Percentiles rank a stretch among this genome's conserved stretches.
Evolutionary conservation across 2,329 filamentous ascomycete genomes (phyloP).

Genomic region (Bipolaris sorokiniana): DNA sequence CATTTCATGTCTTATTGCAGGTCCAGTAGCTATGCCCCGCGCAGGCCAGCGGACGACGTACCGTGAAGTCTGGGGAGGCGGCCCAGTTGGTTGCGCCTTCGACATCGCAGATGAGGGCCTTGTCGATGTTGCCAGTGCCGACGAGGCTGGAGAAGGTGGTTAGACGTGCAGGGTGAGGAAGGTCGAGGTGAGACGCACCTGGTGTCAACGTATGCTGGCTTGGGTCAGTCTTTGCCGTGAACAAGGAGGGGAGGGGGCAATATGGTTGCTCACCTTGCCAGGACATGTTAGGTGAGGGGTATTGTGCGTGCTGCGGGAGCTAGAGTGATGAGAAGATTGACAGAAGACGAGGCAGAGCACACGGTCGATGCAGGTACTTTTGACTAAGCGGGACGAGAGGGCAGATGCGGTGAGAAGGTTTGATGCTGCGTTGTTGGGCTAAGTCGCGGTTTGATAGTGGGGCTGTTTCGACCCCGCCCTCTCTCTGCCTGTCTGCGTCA

Average conservation of each 20-base stretch:
- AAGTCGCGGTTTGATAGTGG: slow-evolving; percentile 26
- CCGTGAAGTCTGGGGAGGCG: slow-evolving; percentile 86
- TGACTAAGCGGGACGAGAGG: slow-evolving; percentile 33
- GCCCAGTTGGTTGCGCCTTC: slow-evolving; percentile 66
- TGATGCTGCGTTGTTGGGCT: slow-evolving; percentile 26
- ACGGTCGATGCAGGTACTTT: slow-evolving; percentile 26
- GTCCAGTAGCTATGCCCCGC: neutral
- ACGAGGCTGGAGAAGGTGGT: slow-evolving; percentile 45
- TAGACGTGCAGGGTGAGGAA: slow-evolving; percentile 15
- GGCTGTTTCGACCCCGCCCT: slow-evolving; percentile 22
- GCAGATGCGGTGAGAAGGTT: slow-evolving; percentile 33
- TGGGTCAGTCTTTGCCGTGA: slow-evolving; percentile 29
- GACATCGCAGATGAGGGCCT: slow-evolving; percentile 59
- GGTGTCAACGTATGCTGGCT: slow-evolving; percentile 51
- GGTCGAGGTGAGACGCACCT: slow-evolving; percentile 35
- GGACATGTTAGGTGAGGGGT: slow-evolving; percentile 48
- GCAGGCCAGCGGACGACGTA: slow-evolving; percentile 55
- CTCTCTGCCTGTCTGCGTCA: neutral
- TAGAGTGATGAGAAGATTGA: slow-evolving; percentile 22
- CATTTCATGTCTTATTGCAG: neutral
- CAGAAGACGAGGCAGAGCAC: slow-evolving; percentile 17
- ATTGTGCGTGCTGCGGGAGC: slow-evolving; percentile 33
- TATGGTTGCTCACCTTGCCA: slow-evolving; percentile 48
- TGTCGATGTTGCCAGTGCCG: slow-evolving; percentile 54
- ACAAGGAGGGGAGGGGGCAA: slow-evolving; percentile 11